These are phyloP conservation scores for Cyclocybe aegerita DNA, from an alignment of 768 basidiomycete genomes.

Conservation along the genomic window DNA sequence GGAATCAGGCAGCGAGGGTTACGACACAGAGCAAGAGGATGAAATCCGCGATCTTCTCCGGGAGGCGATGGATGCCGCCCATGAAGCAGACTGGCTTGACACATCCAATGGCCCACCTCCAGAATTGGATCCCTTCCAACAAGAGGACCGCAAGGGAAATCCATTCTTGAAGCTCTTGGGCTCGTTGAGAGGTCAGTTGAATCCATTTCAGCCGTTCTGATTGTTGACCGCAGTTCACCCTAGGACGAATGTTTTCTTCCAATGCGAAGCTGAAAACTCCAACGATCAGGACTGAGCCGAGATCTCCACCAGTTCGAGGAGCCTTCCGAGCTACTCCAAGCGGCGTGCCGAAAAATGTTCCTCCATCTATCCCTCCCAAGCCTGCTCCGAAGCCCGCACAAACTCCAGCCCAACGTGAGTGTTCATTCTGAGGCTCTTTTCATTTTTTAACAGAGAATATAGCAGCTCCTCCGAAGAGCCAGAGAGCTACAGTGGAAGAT, in stretches of 20 bases:
- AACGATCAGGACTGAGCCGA: slow-evolving; percentile 23
- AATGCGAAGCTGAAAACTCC: slow-evolving; percentile 38
- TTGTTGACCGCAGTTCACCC: neutral
- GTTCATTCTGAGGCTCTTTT: neutral
- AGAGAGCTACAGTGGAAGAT: slow-evolving; percentile 64
- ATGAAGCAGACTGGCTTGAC: slow-evolving; percentile 61
- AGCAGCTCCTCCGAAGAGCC: slow-evolving; percentile 26
- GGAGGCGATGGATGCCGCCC: slow-evolving; percentile 73
- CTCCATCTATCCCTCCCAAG: slow-evolving; percentile 22
- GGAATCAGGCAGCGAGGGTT: slow-evolving; percentile 35
- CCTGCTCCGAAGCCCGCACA: slow-evolving; percentile 8
- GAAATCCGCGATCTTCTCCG: slow-evolving; percentile 57
- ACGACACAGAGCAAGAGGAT: slow-evolving; percentile 72
- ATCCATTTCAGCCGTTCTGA: neutral
- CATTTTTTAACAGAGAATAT: neutral
- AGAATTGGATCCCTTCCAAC: slow-evolving; percentile 43
- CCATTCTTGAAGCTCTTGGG: slow-evolving; percentile 78
- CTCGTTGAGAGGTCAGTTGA: slow-evolving; percentile 60
- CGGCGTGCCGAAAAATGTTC: slow-evolving; percentile 25
- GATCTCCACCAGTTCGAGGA: slow-evolving; percentile 18
- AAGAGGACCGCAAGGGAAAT: slow-evolving; percentile 63
- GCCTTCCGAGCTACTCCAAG: slow-evolving; percentile 26
- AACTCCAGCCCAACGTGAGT: neutral
- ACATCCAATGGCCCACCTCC: slow-evolving; percentile 31
- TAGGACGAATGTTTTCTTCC: slow-evolving; percentile 65